Base-by-base conservation (phyloP, 805 yeast species). In the Barnettozyma sucrosica region DNA sequence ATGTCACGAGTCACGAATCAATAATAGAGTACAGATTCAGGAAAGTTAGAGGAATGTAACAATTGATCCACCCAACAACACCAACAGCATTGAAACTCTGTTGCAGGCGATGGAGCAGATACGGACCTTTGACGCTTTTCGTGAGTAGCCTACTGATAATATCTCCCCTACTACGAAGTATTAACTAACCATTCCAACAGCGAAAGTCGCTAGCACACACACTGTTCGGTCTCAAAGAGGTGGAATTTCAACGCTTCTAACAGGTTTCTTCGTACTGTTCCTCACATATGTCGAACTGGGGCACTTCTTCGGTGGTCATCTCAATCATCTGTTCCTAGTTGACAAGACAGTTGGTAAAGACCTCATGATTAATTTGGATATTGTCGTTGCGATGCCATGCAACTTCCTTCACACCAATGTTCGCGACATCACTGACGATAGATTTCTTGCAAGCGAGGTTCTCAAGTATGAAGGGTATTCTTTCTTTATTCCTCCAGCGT, bases 221-320 rank as follows among this genome's bases (percentile, higher is more conserved):
- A 75, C 83, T 41, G 84, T 85, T 42, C 71, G 88, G 53, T 84
- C 95, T 1, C 67, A 77, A 25, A 73, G 93, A 52, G 97, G 97
- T 32, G 90, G 93, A 5, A 62, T 78, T 16, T 78, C 89, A 14
- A 82, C 96, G 0, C 55, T 88, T 4, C 38, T 84, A 42, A 80
- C 89, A 14, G 71, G 76, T n/a, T 53, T 84, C 23, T 72, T 76
- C 49, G 76, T 85, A 16, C 57, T 88, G 14, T 78, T 89, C 58
- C 69, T 90, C 33, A 65, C 87, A 6, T 92, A 95, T 87, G 78
- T 87, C 13, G 95, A 90, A 61, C 66, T 89, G 25, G 96, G 97
- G 7, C 83, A 85, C 13, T 87, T 75, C 62, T 70, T 90, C 48
- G 96, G 93, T 46, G 97, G 97, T 3, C 75, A 75, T 48, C 76